Evolutionary conservation across 352 stramenopile genomes (phyloP).

Genomic region (Blastocystis sp.): DNA sequence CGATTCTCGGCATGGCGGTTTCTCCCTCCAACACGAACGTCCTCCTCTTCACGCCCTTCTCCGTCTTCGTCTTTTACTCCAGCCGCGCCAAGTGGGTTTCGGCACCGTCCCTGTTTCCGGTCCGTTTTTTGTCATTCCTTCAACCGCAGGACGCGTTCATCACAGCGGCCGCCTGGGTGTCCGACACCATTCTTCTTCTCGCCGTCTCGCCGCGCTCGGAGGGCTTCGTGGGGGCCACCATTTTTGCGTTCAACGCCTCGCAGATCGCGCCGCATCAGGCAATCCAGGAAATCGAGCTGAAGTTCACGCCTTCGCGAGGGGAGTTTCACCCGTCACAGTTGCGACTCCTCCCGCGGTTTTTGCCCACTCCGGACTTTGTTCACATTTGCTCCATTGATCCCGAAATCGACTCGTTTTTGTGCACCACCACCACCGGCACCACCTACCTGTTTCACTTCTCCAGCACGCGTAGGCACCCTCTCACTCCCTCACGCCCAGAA

Average conservation of each 20-base stretch:
- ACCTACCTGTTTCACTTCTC: conserved; percentile 23
- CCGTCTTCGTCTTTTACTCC: conserved; percentile 32
- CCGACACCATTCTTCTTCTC: conserved; percentile 17
- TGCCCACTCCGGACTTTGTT: background rate
- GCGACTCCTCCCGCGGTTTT: background rate
- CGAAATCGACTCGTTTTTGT: conserved; percentile 20
- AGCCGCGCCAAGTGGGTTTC: background rate
- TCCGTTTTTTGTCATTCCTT: background rate
- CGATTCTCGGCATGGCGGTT: background rate
- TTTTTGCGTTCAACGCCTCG: conserved; percentile 16
- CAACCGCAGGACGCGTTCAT: conserved; percentile 5
- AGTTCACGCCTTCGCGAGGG: background rate
- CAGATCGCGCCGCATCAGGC: background rate
- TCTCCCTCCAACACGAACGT: conserved; percentile 17
- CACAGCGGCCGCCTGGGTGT: conserved; percentile 33
- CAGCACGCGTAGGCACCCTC: background rate
- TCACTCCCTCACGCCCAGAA: background rate
- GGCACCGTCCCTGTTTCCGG: background rate
- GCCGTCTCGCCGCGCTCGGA: background rate
- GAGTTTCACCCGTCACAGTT: background rate
- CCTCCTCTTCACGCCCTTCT: conserved; percentile 25
- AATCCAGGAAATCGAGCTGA: conserved; percentile 59
- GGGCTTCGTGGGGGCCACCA: background rate
- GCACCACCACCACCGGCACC: background rate
- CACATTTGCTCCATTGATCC: conserved; percentile 32